Conservation (phyloP, 1,284 basidiomycete genomes). For the Sporisorium exsertum region DNA sequence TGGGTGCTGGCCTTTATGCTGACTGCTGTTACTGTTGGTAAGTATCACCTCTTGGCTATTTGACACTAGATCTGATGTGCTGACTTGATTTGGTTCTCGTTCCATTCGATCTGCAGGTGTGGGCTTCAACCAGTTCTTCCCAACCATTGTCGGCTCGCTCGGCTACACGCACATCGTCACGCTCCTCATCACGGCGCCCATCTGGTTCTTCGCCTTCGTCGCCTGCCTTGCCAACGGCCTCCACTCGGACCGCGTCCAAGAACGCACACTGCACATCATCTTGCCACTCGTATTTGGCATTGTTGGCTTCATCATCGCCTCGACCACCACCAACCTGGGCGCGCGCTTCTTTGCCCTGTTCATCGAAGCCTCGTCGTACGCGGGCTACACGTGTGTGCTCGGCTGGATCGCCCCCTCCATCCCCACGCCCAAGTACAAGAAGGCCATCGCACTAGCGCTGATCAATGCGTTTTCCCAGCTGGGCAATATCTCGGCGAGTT, state of each 20-base stretch:
- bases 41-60: not conserved
- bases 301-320: conserved; percentile 59
- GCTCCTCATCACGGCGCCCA: conserved; percentile 52
- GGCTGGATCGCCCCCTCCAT: conserved; percentile 55
- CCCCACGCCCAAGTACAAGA: conserved; percentile 55
- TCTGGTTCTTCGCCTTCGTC: conserved; percentile 59
- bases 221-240: conserved; percentile 53
- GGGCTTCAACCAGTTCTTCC: conserved; percentile 66
- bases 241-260: conserved; percentile 50
- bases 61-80: not conserved
- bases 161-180: conserved; percentile 49
- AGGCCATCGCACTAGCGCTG: conserved; percentile 50
- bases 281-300: conserved; percentile 42
- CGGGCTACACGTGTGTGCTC: conserved; percentile 53
- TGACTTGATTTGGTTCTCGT: not conserved
- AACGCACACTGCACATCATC: conserved; percentile 55
- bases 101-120: not conserved
- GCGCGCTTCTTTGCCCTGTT: conserved; percentile 57
- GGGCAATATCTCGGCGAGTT: conserved; percentile 70
- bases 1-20: conserved; percentile 55
- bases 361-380: conserved; percentile 51
- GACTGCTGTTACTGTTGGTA: conserved; percentile 29
- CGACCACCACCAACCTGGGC: conserved; percentile 33
- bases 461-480: conserved; percentile 71
- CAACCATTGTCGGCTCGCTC: conserved; percentile 57